These are phyloP conservation scores for Stagonosporopsis rhizophila DNA, from an alignment of 2,329 filamentous ascomycete genomes.

Conservation along the genomic window DNA sequence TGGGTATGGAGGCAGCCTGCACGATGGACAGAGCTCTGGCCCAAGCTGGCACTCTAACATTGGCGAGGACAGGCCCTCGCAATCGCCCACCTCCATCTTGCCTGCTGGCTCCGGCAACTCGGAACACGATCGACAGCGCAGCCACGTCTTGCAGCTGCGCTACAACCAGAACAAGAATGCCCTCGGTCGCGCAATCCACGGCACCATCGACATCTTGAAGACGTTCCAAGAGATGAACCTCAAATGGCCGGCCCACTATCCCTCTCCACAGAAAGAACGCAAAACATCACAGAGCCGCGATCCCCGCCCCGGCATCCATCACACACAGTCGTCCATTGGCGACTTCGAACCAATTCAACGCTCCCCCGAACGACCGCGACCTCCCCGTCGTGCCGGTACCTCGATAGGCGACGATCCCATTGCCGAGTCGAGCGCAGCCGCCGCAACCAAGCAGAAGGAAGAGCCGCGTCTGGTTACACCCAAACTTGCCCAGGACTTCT, in stretches of 20 bases:
- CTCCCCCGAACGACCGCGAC: conserved; percentile 56
- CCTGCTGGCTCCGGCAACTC: conserved; percentile 57
- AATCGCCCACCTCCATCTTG: conserved; percentile 60
- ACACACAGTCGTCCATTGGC: conserved; percentile 67
- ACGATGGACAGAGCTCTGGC: conserved; percentile 65
- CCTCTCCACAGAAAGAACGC: conserved; percentile 71
- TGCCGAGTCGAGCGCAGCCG: conserved; percentile 76
- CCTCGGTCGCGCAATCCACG: conserved; percentile 85
- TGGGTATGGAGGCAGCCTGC: conserved; percentile 84
- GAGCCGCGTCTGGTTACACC: conserved; percentile 89
- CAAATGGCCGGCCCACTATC: conserved; percentile 94
- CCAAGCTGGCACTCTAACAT: conserved; percentile 63
- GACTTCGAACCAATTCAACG: conserved; percentile 53
- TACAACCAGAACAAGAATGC: conserved; percentile 92
- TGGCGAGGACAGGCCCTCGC: conserved; percentile 65
- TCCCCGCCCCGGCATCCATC: conserved; percentile 67
- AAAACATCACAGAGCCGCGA: conserved; percentile 53
- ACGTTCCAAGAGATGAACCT: conserved; percentile 87
- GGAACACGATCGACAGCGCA: conserved; percentile 71
- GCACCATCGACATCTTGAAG: conserved; percentile 82
- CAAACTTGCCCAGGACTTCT: conserved; percentile 95
- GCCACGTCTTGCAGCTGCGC: conserved; percentile 89
- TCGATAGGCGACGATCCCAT: conserved; percentile 64
- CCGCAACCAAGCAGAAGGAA: conserved; percentile 65
- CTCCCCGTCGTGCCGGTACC: conserved; percentile 74